Conservation (phyloP, 2,329 filamentous ascomycete species). For the Neoarthrinium moseri region DNA sequence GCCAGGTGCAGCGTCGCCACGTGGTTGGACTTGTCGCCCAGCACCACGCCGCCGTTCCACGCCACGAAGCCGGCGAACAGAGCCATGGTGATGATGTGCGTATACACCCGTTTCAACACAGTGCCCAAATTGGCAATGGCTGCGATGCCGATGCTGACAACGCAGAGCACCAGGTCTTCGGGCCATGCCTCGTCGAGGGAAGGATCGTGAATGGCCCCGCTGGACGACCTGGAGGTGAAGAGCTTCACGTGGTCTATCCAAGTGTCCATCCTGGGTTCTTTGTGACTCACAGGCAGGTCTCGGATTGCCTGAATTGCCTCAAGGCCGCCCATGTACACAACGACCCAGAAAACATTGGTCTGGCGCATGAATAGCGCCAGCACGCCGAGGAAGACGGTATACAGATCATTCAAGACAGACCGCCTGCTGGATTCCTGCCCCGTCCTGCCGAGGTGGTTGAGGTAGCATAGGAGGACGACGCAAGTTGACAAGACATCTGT, state of each 20-base stretch:
- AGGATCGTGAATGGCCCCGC: slow-evolving; percentile 56
- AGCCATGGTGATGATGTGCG: slow-evolving; percentile 59
- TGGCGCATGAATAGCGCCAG: slow-evolving; percentile 77
- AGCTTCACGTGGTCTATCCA: slow-evolving; percentile 34
- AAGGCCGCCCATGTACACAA: slow-evolving; percentile 69
- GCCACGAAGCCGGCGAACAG: slow-evolving; percentile 57
- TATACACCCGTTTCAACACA: slow-evolving; percentile 51
- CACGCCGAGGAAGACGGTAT: slow-evolving; percentile 57
- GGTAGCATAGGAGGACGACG: slow-evolving; percentile 69
- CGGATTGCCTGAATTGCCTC: slow-evolving; percentile 54
- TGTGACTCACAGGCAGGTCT: slow-evolving; percentile 33
- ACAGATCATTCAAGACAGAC: slow-evolving; percentile 38
- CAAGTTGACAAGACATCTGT: slow-evolving; percentile 85
- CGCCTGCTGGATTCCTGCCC: slow-evolving; percentile 21
- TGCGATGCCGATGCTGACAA: slow-evolving; percentile 63
- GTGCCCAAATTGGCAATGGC: slow-evolving; percentile 46
- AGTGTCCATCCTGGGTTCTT: slow-evolving; percentile 29
- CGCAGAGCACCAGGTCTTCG: slow-evolving; percentile 53
- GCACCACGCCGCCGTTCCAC: slow-evolving; percentile 89
- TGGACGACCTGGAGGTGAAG: slow-evolving; percentile 41
- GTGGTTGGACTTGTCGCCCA: slow-evolving; percentile 94
- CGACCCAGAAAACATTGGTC: slow-evolving; percentile 96
- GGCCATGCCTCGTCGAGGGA: slow-evolving; percentile 44
- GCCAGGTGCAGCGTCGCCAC: slow-evolving; percentile 83
- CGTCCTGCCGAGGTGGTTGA: slow-evolving; percentile 49